Evolutionary conservation across 768 basidiomycete species (phyloP), one percentile per base, ranked within the genome.

Genomic region (Termitomyces sp.): DNA sequence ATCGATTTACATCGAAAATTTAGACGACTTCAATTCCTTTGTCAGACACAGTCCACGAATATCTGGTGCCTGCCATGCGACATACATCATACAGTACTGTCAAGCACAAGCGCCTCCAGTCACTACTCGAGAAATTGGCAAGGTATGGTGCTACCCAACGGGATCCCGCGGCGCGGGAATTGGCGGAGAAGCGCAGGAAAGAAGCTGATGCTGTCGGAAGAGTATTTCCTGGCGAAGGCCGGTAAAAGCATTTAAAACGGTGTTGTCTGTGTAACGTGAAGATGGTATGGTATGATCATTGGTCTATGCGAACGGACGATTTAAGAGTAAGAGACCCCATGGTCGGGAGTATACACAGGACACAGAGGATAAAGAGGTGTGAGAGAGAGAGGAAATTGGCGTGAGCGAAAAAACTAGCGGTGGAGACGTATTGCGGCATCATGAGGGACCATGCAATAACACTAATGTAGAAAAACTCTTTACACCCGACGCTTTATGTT

Each of bases 401-500:
- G 72, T 71, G 67, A 72, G 71, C 67, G 72, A 74, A 65, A n/a
- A 69, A 67, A 69, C 69, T 69, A 73, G 74, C 65, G 70, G 67
- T 70, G 73, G 72, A 76, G 76, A 77, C 74, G 77, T 58, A 82
- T 78, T 79, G 78, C 75, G 70, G 75, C 72, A 77, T 81, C 79
- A 71, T 81, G 72, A 83, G 71, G 77, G 73, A 80, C 84, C 82
- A 75, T 83, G 75, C 77, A 72, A 75, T 74, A 76, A 78, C 73
- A 74, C 78, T 72, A 74, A 76, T 76, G 78, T 65, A 66, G 63
- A 64, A 57, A 67, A 46, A 67, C 64, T 60, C 64, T 73, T 85
- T 84, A 90, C 76, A 79, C 78, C 73, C 88, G 87, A 71, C 87
- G 86, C 77, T 90, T 91, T 78, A 93, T 88, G 81, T 93, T 93